Percentiles rank a stretch among this genome's conserved stretches.
These are phyloP conservation scores for cucumber (Cucumis sativus) DNA, from an alignment of 306 rosid genomes.

Conservation along the genomic window DNA sequence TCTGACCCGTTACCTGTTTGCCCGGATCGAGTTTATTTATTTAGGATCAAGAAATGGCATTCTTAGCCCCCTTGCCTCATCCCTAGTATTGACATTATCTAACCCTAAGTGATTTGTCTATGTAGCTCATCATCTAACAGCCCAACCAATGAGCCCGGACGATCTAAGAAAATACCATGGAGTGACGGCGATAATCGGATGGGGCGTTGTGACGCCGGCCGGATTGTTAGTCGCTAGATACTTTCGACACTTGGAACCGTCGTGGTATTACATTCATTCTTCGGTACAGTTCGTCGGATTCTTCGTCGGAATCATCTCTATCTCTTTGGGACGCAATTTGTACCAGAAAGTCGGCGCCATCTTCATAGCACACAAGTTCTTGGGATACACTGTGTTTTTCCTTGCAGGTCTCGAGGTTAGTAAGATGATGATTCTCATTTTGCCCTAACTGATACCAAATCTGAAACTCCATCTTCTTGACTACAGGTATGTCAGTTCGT, in stretches of 20 bases:
- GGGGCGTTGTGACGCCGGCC: conserved; percentile 5
- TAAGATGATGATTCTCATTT: background rate
- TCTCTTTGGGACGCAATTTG: background rate
- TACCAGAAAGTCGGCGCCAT: background rate
- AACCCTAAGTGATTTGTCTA: background rate
- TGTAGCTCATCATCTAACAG: background rate
- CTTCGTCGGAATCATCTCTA: background rate
- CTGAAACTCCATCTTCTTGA: background rate
- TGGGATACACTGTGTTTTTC: background rate
- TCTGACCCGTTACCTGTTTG: too few relatives aligned
- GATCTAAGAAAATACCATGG: conserved; percentile 4
- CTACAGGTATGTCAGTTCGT: background rate
- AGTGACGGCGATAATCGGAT: background rate
- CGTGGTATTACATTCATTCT: conserved; percentile 13
- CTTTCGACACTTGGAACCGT: background rate
- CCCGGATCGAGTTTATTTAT: too few relatives aligned
- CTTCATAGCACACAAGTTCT: background rate
- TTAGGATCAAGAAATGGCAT: too few relatives aligned
- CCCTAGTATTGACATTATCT: background rate
- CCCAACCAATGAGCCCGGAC: background rate
- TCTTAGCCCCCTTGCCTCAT: too few relatives aligned
- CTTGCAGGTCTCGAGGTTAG: background rate
- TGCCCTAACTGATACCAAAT: background rate
- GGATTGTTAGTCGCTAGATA: conserved; percentile 1
- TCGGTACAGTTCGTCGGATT: conserved; percentile 8